Conservation (phyloP, 257 asterid genomes). For the Gentiana dahurica region DNA sequence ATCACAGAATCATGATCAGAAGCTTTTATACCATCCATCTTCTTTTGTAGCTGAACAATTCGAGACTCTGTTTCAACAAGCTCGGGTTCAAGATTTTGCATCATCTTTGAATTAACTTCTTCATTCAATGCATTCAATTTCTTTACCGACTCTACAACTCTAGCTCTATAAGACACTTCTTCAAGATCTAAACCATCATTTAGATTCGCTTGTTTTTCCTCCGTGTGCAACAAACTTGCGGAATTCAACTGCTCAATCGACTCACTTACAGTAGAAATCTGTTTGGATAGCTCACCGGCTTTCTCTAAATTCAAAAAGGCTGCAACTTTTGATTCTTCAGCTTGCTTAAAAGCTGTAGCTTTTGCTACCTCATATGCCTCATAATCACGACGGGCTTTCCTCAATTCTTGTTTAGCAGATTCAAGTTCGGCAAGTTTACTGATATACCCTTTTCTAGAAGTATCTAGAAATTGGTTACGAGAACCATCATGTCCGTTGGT, state of each 20-base stretch:
- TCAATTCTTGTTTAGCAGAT: slow-evolving; percentile 53
- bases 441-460: slow-evolving; percentile 31
- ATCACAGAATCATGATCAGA: slow-evolving; percentile 59
- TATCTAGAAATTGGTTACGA: slow-evolving; percentile 31
- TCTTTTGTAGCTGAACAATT: slow-evolving; percentile 34
- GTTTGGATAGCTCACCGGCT: slow-evolving; percentile 54
- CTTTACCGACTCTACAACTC: slow-evolving; percentile 41
- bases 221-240: slow-evolving; percentile 28
- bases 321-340: slow-evolving; percentile 44
- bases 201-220: slow-evolving; percentile 43
- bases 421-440: slow-evolving; percentile 49
- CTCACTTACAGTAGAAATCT: slow-evolving; percentile 39
- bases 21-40: slow-evolving; percentile 33
- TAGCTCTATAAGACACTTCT: slow-evolving; percentile 40
- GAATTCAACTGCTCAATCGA: slow-evolving; percentile 49
- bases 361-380: slow-evolving; percentile 40
- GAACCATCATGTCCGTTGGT: slow-evolving; percentile 23
- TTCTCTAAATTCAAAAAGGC: slow-evolving; percentile 34
- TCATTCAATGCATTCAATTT: slow-evolving; percentile 48
- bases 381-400: slow-evolving; percentile 45
- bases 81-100: slow-evolving; percentile 46
- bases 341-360: slow-evolving; percentile 41
- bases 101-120: slow-evolving; percentile 39
- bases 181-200: slow-evolving; percentile 43
- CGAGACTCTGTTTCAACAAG: slow-evolving; percentile 43